phyloP scores from a whole-genome alignment of 768 basidiomycete species.

The Gautieria morchelliformis region DNA sequence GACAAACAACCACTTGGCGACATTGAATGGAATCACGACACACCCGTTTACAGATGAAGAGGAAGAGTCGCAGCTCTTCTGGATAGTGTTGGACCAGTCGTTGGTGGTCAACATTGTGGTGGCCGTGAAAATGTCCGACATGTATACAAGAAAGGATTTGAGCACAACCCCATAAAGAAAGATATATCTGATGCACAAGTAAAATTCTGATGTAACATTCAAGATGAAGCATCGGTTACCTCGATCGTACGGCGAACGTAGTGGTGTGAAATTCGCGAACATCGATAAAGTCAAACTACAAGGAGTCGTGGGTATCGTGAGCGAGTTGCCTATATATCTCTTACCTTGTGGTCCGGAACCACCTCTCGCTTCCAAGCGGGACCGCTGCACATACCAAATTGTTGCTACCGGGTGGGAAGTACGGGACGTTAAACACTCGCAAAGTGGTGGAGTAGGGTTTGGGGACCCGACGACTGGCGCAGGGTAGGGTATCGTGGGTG shows the following conservation, averaged over 20 bases:
- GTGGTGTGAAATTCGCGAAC: conserved; percentile 86
- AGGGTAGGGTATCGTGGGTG: background rate
- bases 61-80: conserved; percentile 55
- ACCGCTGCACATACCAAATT: conserved; percentile 51
- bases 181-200: conserved; percentile 52
- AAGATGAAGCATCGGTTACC: conserved; percentile 34
- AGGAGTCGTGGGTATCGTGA: background rate
- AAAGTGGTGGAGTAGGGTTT: conserved; percentile 21
- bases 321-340: conserved; percentile 10
- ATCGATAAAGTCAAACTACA: conserved; percentile 94
- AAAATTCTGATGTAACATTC: background rate
- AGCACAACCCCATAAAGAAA: conserved; percentile 89
- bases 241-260: conserved; percentile 76
- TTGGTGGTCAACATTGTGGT: conserved; percentile 90
- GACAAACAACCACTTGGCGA: conserved; percentile 94
- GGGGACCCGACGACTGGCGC: background rate
- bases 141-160: conserved; percentile 93
- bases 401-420: conserved; percentile 8
- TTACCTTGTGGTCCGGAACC: conserved; percentile 95
- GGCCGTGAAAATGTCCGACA: conserved; percentile 96
- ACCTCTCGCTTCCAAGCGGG: conserved; percentile 94
- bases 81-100: conserved; percentile 88
- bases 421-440: conserved; percentile 1
- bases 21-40: conserved; percentile 76
- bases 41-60: conserved; percentile 41